Base-by-base conservation (phyloP, 164 flowering plant genomes). In the Cinnamomum chago region DNA sequence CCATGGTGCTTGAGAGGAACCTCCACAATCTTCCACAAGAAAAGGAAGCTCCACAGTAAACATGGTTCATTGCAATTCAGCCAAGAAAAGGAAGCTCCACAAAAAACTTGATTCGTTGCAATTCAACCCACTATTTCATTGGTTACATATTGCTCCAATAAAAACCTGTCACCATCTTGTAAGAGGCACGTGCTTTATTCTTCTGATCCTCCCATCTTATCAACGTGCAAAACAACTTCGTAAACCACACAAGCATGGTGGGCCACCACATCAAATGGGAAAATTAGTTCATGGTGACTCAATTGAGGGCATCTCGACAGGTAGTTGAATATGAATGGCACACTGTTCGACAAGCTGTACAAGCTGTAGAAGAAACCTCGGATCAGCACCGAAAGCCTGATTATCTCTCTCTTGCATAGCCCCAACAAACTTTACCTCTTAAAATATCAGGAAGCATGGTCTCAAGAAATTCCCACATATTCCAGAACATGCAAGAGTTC, bases 401-500 rank as follows among this genome's bases (percentile, higher is more conserved):
- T 25, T 64, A 52, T 81, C 85, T 74, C 88, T 81, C 85, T 74
- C 81, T 82, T 83, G 65, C 76, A 60, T n/a, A 69, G 60, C 66
- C 30, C 79, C 81, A 58, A 71, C 77, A 51, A 67, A 62, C 74
- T 72, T 82, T 88, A 82, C 81, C 84, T 82, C 77, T 88, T 14
- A 64, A 64, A 64, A 25, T 64, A 14, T 14, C 67, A 64, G 10
- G 5, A 3, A 23, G 28, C 30, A 23, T 13, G 15, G 33, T 25
- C 14, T 64, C 67, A 71, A 86, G 80, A 51, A 83, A 83, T 81
- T 25, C 85, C 81, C 4, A 81, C 72, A 10, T 79, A 84, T 77
- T 84, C 85, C 52, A 77, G 68, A 73, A 86, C 86, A 79, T 85
- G 87, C 88, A 83, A 72, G 20, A 87, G 82, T 76, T 73, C 83